Conservation (phyloP, 2,329 filamentous ascomycete species). For the Tolypocladium inflatum region DNA sequence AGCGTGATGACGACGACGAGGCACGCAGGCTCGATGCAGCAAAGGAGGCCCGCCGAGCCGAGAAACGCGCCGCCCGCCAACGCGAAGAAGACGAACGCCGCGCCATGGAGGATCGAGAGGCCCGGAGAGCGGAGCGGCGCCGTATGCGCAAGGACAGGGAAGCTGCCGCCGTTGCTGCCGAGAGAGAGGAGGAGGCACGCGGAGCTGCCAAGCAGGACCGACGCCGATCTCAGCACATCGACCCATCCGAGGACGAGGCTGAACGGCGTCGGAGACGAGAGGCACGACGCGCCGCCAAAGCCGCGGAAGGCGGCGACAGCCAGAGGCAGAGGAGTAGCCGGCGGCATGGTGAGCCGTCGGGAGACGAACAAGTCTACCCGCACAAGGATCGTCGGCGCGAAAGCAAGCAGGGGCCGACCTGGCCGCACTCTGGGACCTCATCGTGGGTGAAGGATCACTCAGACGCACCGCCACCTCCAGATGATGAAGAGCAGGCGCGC, state of each 20-base stretch:
- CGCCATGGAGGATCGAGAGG: conserved; percentile 38
- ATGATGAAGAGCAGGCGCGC: conserved; percentile 39
- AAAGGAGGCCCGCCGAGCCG: conserved; percentile 47
- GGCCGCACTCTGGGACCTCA: conserved; percentile 55
- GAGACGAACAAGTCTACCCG: conserved; percentile 35
- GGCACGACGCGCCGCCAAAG: conserved; percentile 35
- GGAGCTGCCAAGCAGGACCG: conserved; percentile 37
- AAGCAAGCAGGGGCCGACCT: conserved; percentile 29
- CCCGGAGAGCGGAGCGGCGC: conserved; percentile 39
- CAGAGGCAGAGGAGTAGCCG: conserved; percentile 26
- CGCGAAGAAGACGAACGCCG: conserved; percentile 41
- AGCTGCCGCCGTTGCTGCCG: conserved; percentile 29
- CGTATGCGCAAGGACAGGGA: conserved; percentile 39
- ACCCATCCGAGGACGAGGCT: conserved; percentile 37
- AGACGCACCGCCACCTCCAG: conserved; percentile 50
- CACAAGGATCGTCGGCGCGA: conserved; percentile 26
- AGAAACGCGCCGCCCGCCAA: conserved; percentile 37
- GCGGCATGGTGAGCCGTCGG: conserved; percentile 30
- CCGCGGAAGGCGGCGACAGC: conserved; percentile 26
- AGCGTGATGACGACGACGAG: conserved; percentile 48
- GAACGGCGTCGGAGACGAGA: conserved; percentile 45
- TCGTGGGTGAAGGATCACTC: conserved; percentile 59
- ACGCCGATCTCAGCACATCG: conserved; percentile 34
- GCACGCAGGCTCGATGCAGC: conserved; percentile 45
- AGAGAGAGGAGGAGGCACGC: conserved; percentile 35